Evolutionary conservation across 1,284 basidiomycete species (phyloP), one percentile per base, ranked within the genome.

Genomic region (Sporisorium graminicola): DNA sequence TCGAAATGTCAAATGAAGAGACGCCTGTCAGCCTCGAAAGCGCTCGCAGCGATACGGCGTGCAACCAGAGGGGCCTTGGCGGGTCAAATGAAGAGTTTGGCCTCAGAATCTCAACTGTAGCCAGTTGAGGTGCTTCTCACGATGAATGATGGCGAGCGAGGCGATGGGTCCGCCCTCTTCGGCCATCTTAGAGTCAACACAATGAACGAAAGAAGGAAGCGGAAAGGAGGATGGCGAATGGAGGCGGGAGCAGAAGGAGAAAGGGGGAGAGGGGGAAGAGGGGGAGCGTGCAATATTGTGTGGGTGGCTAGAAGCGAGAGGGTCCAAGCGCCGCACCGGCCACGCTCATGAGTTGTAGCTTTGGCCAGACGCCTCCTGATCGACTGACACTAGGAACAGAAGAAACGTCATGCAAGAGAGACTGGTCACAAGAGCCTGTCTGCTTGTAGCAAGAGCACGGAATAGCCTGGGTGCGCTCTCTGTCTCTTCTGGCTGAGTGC

Each of bases 281-380:
- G 50, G 33, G 56, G 56, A 50, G 50, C 57, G 52, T 59, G 63
- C 57, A 54, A 44, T 6, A 10, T 57, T 55, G 26, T 49, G 27
- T 49, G 27, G 29, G 16, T 49, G 47, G 46, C 46, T 31, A 18
- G 20, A 51, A 33, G 18, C 50, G 33, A 29, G 35, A 42, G 43
- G 61, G 54, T 35, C 61, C 61, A 37, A 51, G 54, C 61, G 47
- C 29, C 27, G 31, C 9, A 29, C 14, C 16, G 43, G 18, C 27
- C 24, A 9, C 27, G 26, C 20, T 29, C 29, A 49, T 8, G 47
- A 16, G 27, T 27, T 7, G 14, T 22, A 49, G 27, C 47, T 18
- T 27, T 29, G 27, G 26, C 47, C 18, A 49, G 47, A 29, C 29
- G 47, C 47, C 6, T 13, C 9, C 27, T 49, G 47, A 16, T 27